These are phyloP conservation scores for Stenocarpella maydis DNA, from an alignment of 2,329 filamentous ascomycete genomes.

Conservation along the genomic window DNA sequence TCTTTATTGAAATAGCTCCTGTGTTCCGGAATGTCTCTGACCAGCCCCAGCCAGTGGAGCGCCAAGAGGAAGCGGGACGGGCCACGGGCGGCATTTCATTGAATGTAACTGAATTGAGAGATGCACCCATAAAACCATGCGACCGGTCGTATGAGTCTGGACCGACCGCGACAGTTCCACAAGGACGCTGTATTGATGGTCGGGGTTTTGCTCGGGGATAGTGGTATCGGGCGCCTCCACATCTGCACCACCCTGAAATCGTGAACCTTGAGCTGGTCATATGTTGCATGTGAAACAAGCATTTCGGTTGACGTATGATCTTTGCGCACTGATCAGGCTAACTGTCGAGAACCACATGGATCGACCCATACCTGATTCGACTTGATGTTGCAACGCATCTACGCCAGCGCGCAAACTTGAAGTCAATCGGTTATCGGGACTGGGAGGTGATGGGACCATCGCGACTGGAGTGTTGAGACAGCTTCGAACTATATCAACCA, in stretches of 20 bases:
- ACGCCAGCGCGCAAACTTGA: constrained; percentile 1
- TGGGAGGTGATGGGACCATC: constrained; percentile 9
- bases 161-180: not conserved
- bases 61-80: constrained; percentile 14
- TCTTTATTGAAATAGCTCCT: not conserved
- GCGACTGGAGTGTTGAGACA: not conserved
- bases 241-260: constrained; percentile 16
- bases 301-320: constrained; percentile 26
- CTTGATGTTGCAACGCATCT: constrained; percentile 21
- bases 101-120: constrained; percentile 26
- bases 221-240: constrained; percentile 12
- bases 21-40: constrained; percentile 18
- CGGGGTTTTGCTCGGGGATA: constrained; percentile 17
- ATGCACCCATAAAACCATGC: constrained; percentile 21
- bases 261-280: not conserved
- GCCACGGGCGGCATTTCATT: constrained; percentile 22
- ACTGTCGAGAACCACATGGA: constrained; percentile 25
- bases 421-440: constrained; percentile 8
- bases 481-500: constrained; percentile 18
- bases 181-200: not conserved
- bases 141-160: constrained; percentile 17
- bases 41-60: constrained; percentile 2
- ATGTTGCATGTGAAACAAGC: constrained; percentile 27
- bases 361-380: constrained; percentile 27
- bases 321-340: constrained; percentile 26